Base-by-base conservation (phyloP, 257 asterid species). In the Penstemon eatonii region DNA sequence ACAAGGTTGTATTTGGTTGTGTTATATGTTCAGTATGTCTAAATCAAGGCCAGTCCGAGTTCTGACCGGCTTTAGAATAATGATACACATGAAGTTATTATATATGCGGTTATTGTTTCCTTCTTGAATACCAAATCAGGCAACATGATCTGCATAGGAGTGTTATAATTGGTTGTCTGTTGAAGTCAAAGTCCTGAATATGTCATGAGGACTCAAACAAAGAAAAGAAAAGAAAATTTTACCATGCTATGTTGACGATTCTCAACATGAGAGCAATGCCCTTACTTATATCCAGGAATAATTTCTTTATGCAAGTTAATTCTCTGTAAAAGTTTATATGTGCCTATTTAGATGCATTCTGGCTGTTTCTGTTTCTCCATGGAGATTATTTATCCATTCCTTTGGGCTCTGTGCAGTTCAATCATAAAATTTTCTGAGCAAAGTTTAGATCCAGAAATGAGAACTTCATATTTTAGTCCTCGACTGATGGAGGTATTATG, bases 401-500 rank as follows among this genome's bases (percentile, higher is more conserved):
- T 68, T 51, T 67, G 59, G 62, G 63, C 54, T 75, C 66, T 68
- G 44, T 82, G 79, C 91, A 93, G 99, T 73, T 81, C 96, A 72
- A 85, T 93, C 72, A 79, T 93, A 78, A 87, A 60, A 79, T 93
- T 93, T 72, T 92, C 95, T 57, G 99, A 86, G 76, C 96, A 83
- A 84, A 75, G 95, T 81, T 82, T 93, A 74, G 87, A 90, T 83
- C 86, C 96, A 66, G 92, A 83, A 66, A 72, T 76, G 83, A 85
- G 99, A 83, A 76, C 86, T 47, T 87, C 87, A 50, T 83, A 85
- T 77, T 93, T 90, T 66, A 93, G 99, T 85, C 99, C 99, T 55
- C 88, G 97, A 63, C 96, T 93, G 61, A 87, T 93, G 99, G 97
- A 93, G 97, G 99, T 93, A 87, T 49, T 39, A 36, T 70, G 59